Base-by-base conservation (phyloP, 306 rosid species). In the Vigna hirtella region DNA sequence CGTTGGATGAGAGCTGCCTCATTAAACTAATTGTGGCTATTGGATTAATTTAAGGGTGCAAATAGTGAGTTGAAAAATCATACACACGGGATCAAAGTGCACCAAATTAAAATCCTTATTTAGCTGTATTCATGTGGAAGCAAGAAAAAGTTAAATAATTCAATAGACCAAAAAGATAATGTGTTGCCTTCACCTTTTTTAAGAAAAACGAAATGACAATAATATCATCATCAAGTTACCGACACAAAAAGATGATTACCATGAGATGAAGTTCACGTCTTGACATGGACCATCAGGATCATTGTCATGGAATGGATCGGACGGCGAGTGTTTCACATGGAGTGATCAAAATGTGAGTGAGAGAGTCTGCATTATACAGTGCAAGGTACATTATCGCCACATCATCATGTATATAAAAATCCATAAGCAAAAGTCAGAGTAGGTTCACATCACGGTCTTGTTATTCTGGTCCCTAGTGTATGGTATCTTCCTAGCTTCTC, bases 181-280 rank as follows among this genome's bases (percentile, higher is more conserved):
- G 45, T 51, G 13, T 5, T 26, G 34, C 34, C 70, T 51, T 16
- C 66, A 34, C 10, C 38, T 40, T 18, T 15, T 53, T 51, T 1
- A 34, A 71, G 15, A 38, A 47, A 15, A 58, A 15, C 12, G 15
- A 73, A 24, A 15, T 7, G 8, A 6, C 15, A 4, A n/a, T 17
- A 47, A 52, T 48, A 26, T 18, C 53, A 63, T 34, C 0, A 2
- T 32, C 2, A 12, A 17, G 51, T 53, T 58, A 84, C 83, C 85
- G 85, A 77, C 85, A 77, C 26, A 66, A 59, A 79, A 83, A 68
- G 5, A 50, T 76, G 5, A 50, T 76, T 43, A 51, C 17, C 63
- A 57, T n/a, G 70, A 15, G 38, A 43, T 11, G 5, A 8, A 58
- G 14, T 56, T 74, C 26, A 77, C 2, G 48, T 6, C 7, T 16